These are phyloP conservation scores for Phylloporus rhodoxanthus DNA, from an alignment of 768 basidiomycete species.

Conservation along the genomic window DNA sequence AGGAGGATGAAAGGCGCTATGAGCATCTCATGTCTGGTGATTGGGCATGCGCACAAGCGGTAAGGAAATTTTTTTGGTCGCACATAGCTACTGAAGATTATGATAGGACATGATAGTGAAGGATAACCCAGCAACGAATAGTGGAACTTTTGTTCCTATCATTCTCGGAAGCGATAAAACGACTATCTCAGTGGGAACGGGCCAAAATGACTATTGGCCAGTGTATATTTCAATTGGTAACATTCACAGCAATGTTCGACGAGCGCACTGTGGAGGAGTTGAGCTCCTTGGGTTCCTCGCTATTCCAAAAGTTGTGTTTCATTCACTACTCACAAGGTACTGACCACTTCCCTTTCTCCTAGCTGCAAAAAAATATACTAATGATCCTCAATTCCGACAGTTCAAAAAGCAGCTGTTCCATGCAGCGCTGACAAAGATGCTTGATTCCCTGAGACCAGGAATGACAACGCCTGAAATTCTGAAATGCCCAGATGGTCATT, in stretches of 20 bases:
- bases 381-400: slow-evolving; percentile 15
- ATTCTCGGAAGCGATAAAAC: too few species aligned
- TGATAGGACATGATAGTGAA: too few species aligned
- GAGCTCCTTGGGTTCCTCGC: slow-evolving; percentile 20
- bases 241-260: background rate
- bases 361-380: slow-evolving; percentile 2
- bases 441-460: slow-evolving; percentile 1
- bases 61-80: too few species aligned
- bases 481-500: background rate
- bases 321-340: background rate
- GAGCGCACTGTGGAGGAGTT: background rate
- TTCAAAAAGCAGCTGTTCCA: slow-evolving; percentile 32
- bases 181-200: too few species aligned
- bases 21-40: too few species aligned
- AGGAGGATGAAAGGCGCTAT: too few species aligned
- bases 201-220: too few species aligned
- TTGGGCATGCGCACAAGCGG: too few species aligned
- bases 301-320: slow-evolving; percentile 2
- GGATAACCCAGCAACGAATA: too few species aligned
- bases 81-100: too few species aligned
- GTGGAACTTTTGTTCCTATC: too few species aligned
- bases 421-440: slow-evolving; percentile 19
- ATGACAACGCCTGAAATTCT: slow-evolving; percentile 27
- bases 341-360: background rate
- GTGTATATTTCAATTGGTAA: background rate